Percentiles rank a stretch among this genome's conserved stretches.
Conservation (phyloP, 768 basidiomycete species). For the Paxillus ammoniavirescens region DNA sequence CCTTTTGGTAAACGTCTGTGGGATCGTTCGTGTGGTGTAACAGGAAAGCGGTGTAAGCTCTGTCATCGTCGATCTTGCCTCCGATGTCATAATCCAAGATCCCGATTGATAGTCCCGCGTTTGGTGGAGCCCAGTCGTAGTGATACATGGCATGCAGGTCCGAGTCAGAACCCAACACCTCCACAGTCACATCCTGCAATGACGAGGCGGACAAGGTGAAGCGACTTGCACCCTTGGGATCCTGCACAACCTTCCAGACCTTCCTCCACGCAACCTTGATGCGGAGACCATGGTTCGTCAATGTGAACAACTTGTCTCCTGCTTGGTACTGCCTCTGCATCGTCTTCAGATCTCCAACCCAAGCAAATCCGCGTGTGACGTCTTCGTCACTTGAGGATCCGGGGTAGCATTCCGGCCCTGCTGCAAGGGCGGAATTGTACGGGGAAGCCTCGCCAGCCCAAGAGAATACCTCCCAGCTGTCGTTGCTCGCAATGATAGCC, state of each 20-base stretch:
- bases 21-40: conserved; percentile 1
- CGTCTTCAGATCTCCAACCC: conserved; percentile 2
- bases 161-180: background rate
- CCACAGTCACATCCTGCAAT: background rate
- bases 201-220: background rate
- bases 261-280: conserved; percentile 1
- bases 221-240: background rate
- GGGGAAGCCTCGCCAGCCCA: conserved; percentile 7
- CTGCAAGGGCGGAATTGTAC: conserved; percentile 3
- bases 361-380: background rate
- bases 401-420: conserved; percentile 7
- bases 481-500: conserved; percentile 9
- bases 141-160: background rate
- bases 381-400: background rate
- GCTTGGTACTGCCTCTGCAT: background rate
- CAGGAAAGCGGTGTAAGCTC: conserved; percentile 2
- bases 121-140: conserved; percentile 1
- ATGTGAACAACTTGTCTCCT: conserved; percentile 8
- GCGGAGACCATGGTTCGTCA: conserved; percentile 10
- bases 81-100: conserved; percentile 1
- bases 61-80: background rate
- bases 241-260: background rate
- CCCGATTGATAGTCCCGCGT: conserved; percentile 6
- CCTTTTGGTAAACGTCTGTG: background rate
- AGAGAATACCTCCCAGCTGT: conserved; percentile 8